These are phyloP conservation scores for Amylocarpus encephaloides DNA, from an alignment of 2,329 filamentous ascomycete species.

Conservation along the genomic window DNA sequence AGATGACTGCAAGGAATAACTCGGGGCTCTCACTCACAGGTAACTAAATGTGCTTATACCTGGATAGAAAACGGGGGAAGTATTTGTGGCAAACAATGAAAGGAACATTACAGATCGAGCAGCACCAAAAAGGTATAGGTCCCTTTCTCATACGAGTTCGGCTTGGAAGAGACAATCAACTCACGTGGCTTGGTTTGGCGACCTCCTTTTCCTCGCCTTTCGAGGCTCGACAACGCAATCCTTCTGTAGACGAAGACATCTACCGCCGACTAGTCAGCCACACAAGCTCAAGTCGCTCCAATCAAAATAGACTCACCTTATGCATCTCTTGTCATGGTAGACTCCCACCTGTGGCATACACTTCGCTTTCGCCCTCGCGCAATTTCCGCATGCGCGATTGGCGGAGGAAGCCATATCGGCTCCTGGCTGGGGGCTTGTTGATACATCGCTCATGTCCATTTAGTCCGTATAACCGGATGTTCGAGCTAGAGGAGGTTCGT, in stretches of 20 bases:
- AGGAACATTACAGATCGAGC: too few species aligned
- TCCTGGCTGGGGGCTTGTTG: not conserved
- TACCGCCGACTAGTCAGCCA: constrained; percentile 2
- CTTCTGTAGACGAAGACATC: constrained; percentile 21
- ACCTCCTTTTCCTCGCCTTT: constrained; percentile 17
- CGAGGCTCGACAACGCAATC: constrained; percentile 16
- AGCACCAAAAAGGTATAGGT: not conserved
- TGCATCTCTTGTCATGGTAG: constrained; percentile 9
- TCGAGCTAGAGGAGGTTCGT: not conserved
- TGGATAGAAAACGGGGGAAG: too few species aligned
- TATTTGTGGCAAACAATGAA: too few species aligned
- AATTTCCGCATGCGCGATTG: constrained; percentile 18
- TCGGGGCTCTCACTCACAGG: too few species aligned
- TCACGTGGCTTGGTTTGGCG: constrained; percentile 18
- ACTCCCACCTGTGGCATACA: constrained; percentile 11
- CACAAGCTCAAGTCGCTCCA: not conserved
- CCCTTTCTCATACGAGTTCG: not conserved
- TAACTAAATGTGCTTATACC: too few species aligned
- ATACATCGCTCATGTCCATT: not conserved
- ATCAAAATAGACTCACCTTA: constrained; percentile 8
- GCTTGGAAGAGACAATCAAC: not conserved
- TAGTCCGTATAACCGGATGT: not conserved
- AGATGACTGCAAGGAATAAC: too few species aligned
- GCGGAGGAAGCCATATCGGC: not conserved
- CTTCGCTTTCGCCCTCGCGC: constrained; percentile 21